Evolutionary conservation across 2,329 filamentous ascomycete genomes (phyloP).

Genomic region (Aspergillus novofumigatus): DNA sequence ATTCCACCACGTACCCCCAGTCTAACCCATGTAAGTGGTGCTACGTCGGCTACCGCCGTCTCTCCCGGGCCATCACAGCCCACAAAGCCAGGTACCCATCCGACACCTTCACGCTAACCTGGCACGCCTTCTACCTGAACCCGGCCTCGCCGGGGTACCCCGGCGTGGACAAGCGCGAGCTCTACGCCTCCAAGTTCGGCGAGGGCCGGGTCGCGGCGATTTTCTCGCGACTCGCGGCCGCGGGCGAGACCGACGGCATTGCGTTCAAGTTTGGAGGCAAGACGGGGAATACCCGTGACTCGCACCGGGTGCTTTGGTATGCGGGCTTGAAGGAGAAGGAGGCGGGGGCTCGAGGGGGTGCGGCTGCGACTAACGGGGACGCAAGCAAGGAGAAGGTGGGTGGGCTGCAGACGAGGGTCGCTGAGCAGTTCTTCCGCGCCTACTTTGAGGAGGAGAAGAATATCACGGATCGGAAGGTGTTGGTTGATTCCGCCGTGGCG

Average conservation of each 20-base stretch:
- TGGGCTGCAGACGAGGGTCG: conserved; percentile 56
- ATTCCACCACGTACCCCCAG: background rate
- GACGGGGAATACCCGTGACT: conserved; percentile 73
- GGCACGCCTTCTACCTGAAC: conserved; percentile 78
- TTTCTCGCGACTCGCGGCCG: conserved; percentile 51
- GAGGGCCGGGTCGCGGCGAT: conserved; percentile 58
- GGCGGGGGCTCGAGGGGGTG: background rate
- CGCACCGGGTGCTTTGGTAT: conserved; percentile 71
- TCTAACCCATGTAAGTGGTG: conserved; percentile 47
- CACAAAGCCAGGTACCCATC: conserved; percentile 61
- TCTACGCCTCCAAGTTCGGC: conserved; percentile 62
- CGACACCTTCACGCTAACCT: conserved; percentile 69
- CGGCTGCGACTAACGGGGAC: background rate
- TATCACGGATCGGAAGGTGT: conserved; percentile 54
- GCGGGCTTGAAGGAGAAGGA: conserved; percentile 50
- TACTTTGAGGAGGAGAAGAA: conserved; percentile 65
- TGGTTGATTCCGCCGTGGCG: conserved; percentile 50
- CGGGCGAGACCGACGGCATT: conserved; percentile 66
- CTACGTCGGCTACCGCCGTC: conserved; percentile 73
- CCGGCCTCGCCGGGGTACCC: conserved; percentile 54
- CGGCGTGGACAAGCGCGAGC: conserved; percentile 51
- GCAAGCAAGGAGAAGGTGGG: conserved; percentile 31
- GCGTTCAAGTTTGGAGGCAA: conserved; percentile 67
- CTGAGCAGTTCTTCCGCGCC: conserved; percentile 60
- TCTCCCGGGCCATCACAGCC: conserved; percentile 65